A percentile compares a stretch with the other conserved stretches of the same genome.
phyloP scores from a whole-genome alignment of 2,329 filamentous ascomycete species.

The Sphaerulina vaccinii region DNA sequence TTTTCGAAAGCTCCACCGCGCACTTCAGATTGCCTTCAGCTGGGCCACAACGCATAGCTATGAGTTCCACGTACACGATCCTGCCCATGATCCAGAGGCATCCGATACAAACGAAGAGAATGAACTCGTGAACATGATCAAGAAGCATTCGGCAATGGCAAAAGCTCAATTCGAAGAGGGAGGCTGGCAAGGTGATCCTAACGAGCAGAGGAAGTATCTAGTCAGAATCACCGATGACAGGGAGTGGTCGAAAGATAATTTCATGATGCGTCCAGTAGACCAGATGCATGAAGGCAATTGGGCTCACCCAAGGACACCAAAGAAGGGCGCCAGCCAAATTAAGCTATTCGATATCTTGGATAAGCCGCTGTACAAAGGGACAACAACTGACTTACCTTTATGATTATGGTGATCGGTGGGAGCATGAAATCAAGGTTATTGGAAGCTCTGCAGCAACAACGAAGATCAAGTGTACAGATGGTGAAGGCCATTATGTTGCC shows the following conservation, averaged over 20 bases:
- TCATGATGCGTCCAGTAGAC: constrained; percentile 14
- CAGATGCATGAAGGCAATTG: constrained; percentile 9
- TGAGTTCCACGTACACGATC: constrained; percentile 26
- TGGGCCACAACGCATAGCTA: constrained; percentile 32
- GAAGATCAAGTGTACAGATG: constrained; percentile 30
- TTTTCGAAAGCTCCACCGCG: constrained; percentile 31
- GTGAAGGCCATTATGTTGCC: constrained; percentile 33
- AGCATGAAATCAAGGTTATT: constrained; percentile 28
- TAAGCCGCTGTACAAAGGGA: constrained; percentile 13
- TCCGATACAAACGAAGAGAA: neutral
- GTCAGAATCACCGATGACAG: constrained; percentile 11
- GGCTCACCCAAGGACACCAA: constrained; percentile 22
- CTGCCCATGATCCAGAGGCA: constrained; percentile 5
- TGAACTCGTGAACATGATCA: constrained; percentile 7
- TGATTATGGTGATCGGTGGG: constrained; percentile 33
- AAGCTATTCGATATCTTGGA: constrained; percentile 25
- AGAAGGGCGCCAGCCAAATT: constrained; percentile 19
- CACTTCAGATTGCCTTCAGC: constrained; percentile 32
- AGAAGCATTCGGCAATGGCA: constrained; percentile 1
- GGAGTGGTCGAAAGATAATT: neutral
- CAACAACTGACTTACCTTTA: constrained; percentile 27
- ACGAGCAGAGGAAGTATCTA: constrained; percentile 9
- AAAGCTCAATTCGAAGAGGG: neutral
- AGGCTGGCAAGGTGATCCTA: constrained; percentile 2
- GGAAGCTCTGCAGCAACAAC: constrained; percentile 20